phyloP scores from a whole-genome alignment of 805 yeast genomes.

The Cyberlindnera euphorbiiphila region DNA sequence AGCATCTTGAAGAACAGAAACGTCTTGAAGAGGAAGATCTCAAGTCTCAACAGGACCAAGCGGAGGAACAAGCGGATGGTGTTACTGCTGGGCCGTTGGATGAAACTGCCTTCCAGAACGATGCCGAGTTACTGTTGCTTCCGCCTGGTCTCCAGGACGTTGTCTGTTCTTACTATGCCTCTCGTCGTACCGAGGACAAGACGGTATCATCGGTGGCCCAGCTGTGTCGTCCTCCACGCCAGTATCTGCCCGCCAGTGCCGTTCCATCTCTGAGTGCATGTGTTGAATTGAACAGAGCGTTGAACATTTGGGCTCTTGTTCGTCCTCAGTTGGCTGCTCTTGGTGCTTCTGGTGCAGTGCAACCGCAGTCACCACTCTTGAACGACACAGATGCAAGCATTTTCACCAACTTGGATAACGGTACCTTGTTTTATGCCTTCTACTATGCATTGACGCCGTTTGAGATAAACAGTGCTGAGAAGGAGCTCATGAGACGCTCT shows the following conservation, averaged over 20 bases:
- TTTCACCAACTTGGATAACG: conserved; percentile 15
- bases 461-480: conserved; percentile 69
- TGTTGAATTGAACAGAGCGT: conserved; percentile 78
- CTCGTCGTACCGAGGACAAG: conserved; percentile 11
- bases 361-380: too few relatives aligned
- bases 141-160: conserved; percentile 34
- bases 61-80: not conserved
- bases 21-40: conserved; percentile 4
- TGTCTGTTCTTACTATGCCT: conserved; percentile 26
- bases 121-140: conserved; percentile 17
- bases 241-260: conserved; percentile 9
- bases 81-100: conserved; percentile 14
- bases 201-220: conserved; percentile 9
- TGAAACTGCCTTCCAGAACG: conserved; percentile 19
- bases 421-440: conserved; percentile 72
- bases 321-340: conserved; percentile 50
- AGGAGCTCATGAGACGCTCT: conserved; percentile 70
- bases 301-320: conserved; percentile 80
- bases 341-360: conserved; percentile 46
- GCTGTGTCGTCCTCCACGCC: conserved; percentile 12
- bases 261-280: conserved; percentile 48
- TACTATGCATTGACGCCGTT: conserved; percentile 72
- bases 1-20: conserved; percentile 12
- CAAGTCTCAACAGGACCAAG: conserved; percentile 1
- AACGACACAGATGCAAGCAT: conserved; percentile 25